These are phyloP conservation scores for Dactylis glomerata DNA, from an alignment of 176 grass and related monocot species.

Conservation along the genomic window DNA sequence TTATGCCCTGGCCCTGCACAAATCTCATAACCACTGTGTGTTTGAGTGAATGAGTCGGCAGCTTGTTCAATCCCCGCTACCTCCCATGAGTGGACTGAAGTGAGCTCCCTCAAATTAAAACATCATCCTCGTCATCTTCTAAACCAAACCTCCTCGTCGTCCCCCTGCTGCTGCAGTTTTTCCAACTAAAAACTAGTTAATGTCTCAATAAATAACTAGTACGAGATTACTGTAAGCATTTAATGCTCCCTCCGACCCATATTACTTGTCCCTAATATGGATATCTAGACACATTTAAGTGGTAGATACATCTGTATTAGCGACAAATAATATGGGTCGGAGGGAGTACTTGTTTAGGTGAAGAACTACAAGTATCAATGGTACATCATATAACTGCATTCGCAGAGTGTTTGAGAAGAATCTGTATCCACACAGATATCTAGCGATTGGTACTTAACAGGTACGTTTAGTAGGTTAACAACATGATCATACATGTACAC, in stretches of 20 bases:
- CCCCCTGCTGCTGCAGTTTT: not conserved
- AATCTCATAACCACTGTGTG: not conserved
- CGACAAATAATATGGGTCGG: no score
- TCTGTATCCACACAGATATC: not conserved
- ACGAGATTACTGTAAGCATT: not conserved
- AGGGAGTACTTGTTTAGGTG: not conserved
- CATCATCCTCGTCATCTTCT: not conserved
- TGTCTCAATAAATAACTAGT: not conserved
- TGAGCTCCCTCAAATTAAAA: conserved; percentile 6
- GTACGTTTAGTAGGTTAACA: not conserved
- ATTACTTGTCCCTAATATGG: no score
- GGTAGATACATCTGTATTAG: no score
- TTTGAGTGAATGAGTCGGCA: conserved; percentile 29
- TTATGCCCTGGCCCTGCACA: not conserved
- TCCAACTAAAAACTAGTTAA: not conserved
- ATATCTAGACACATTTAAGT: no score
- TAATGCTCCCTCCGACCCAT: no score
- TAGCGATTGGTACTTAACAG: not conserved
- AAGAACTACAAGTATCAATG: not conserved
- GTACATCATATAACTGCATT: not conserved
- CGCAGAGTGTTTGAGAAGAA: not conserved
- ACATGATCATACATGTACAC: not conserved
- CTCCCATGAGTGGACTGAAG: conserved; percentile 28
- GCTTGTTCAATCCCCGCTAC: conserved; percentile 34
- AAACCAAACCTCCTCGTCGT: not conserved